Percentiles rank a stretch among this genome's conserved stretches.
phyloP scores from a whole-genome alignment of 1,284 basidiomycete species.

The Rhodotorula sp. region DNA sequence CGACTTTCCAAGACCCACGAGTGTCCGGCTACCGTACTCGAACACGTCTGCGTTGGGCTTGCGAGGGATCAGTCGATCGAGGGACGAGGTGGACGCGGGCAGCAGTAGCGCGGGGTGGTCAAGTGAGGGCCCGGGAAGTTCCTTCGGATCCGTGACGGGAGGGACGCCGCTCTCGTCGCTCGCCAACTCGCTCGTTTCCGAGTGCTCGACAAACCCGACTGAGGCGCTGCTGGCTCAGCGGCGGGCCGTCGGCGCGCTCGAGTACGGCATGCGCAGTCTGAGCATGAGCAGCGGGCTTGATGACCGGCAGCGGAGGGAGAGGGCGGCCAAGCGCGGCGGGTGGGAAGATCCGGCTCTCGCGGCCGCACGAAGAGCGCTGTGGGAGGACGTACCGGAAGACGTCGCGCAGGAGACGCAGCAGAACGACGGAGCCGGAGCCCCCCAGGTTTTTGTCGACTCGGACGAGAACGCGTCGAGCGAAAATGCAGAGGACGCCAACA shows the following conservation, averaged over 20 bases:
- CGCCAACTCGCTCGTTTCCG: neutral
- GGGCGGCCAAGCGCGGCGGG: conserved; percentile 11
- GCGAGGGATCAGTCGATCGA: too few relatives aligned
- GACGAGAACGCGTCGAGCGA: conserved; percentile 3
- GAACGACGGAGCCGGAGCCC: neutral
- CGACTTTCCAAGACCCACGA: neutral
- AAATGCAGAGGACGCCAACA: neutral
- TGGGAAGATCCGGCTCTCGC: conserved; percentile 38
- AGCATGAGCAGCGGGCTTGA: neutral
- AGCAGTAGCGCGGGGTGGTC: too few relatives aligned
- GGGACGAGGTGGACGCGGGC: too few relatives aligned
- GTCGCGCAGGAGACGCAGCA: neutral
- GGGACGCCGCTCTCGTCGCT: conserved; percentile 7
- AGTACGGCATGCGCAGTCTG: conserved; percentile 5
- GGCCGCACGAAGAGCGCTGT: conserved; percentile 33
- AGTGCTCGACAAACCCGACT: neutral
- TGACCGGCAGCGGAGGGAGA: conserved; percentile 10
- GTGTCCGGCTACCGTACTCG: neutral
- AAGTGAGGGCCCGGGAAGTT: too few relatives aligned
- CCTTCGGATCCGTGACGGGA: too few relatives aligned
- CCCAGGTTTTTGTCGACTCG: neutral
- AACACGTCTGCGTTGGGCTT: neutral
- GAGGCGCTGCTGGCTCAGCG: neutral
- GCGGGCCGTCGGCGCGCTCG: neutral
- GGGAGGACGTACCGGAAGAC: conserved; percentile 25